Conservation (phyloP, 345 rosid genomes). For the Geranium rotundifolium region DNA sequence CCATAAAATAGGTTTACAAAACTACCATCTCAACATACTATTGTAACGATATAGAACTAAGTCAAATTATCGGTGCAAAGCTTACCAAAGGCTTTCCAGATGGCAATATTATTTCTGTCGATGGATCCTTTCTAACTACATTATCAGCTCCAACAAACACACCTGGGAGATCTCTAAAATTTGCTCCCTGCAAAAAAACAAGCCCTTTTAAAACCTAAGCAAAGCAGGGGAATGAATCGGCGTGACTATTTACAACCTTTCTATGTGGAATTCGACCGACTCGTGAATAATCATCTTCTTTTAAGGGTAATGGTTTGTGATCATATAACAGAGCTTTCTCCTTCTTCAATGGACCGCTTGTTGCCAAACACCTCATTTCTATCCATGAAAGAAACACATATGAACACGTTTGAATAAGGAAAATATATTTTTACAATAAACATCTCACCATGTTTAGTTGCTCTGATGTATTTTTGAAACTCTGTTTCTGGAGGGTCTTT, state of each 20-base stretch:
- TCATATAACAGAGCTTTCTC: slow-evolving; percentile 32
- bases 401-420: too few relatives aligned
- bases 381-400: too few relatives aligned
- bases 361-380: too few relatives aligned
- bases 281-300: slow-evolving; percentile 53
- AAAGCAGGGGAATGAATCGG: neutral
- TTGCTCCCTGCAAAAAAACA: slow-evolving; percentile 56
- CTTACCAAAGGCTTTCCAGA: slow-evolving; percentile 82
- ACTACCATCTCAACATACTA: too few relatives aligned
- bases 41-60: too few relatives aligned
- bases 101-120: slow-evolving; percentile 38
- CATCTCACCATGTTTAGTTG: slow-evolving; percentile 42
- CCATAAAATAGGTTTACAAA: too few relatives aligned
- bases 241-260: slow-evolving; percentile 38
- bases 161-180: slow-evolving; percentile 89
- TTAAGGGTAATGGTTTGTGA: slow-evolving; percentile 47
- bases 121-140: slow-evolving; percentile 52
- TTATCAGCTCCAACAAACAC: slow-evolving; percentile 55
- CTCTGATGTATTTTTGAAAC: slow-evolving; percentile 70
- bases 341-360: slow-evolving; percentile 5
- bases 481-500: slow-evolving; percentile 59
- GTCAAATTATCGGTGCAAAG: neutral
- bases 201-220: slow-evolving; percentile 6
- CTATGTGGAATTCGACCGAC: slow-evolving; percentile 76
- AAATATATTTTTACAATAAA: too few relatives aligned